phyloP scores from a whole-genome alignment of 176 grass and related monocot species.

The Triticum monococcum region DNA sequence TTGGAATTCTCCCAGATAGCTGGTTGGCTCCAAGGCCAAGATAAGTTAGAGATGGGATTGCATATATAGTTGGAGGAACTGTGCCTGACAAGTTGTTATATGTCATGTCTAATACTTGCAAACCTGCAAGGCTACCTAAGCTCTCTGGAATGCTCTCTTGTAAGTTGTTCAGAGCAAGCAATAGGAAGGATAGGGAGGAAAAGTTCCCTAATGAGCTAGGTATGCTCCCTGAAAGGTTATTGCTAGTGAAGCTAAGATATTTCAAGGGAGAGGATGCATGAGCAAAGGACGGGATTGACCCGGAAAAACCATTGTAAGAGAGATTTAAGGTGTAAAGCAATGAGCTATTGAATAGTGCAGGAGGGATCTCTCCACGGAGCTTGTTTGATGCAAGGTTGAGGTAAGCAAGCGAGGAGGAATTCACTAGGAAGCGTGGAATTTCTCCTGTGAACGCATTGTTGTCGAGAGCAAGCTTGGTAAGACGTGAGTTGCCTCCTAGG shows the following conservation, averaged over 20 bases:
- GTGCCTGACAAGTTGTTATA: slow-evolving; percentile 29
- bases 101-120: neutral
- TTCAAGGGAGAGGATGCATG: neutral
- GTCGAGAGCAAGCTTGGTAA: slow-evolving; percentile 1
- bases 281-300: neutral
- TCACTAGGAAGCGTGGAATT: slow-evolving; percentile 36
- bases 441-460: slow-evolving; percentile 27
- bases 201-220: slow-evolving; percentile 38
- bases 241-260: neutral
- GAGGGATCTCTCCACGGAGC: slow-evolving; percentile 34
- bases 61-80: slow-evolving; percentile 26
- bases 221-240: slow-evolving; percentile 28
- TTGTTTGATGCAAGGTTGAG: slow-evolving; percentile 33
- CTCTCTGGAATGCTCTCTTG: slow-evolving; percentile 18
- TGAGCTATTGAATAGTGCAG: neutral
- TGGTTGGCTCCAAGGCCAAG: slow-evolving; percentile 20
- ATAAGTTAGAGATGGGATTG: neutral
- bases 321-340: slow-evolving; percentile 23
- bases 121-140: neutral
- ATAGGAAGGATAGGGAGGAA: neutral
- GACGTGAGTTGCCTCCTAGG: neutral
- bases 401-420: neutral
- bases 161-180: slow-evolving; percentile 26
- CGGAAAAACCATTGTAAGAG: slow-evolving; percentile 1
- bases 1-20: slow-evolving; percentile 17